Conservation (phyloP, 768 basidiomycete species). For the Strobilomyces dryophilus region DNA sequence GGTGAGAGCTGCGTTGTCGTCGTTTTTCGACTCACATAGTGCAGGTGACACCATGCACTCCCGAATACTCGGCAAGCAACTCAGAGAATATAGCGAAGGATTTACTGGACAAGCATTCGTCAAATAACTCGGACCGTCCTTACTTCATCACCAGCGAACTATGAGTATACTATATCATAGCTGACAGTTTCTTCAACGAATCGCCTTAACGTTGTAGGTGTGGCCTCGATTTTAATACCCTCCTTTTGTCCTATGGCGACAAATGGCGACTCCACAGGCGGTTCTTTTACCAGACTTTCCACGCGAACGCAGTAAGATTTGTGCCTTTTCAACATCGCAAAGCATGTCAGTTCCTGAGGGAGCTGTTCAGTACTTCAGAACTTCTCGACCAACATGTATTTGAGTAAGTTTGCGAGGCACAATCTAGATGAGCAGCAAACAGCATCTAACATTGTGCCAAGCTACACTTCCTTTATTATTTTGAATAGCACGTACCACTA, state of each 20-base stretch:
- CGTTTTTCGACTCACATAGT: slow-evolving; percentile 21
- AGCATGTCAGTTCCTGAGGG: slow-evolving; percentile 27
- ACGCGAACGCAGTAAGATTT: slow-evolving; percentile 18
- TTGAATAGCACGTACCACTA: slow-evolving; percentile 10
- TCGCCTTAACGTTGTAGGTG: slow-evolving; percentile 6
- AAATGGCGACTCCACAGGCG: slow-evolving; percentile 10
- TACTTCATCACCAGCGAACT: slow-evolving; percentile 12
- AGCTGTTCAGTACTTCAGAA: slow-evolving; percentile 29
- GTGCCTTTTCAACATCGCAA: slow-evolving; percentile 26
- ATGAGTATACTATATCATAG: neutral
- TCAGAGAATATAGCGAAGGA: slow-evolving; percentile 4
- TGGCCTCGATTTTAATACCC: slow-evolving; percentile 13
- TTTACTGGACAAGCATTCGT: slow-evolving; percentile 35
- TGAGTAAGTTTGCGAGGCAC: slow-evolving; percentile 27
- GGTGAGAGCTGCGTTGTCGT: slow-evolving; percentile 15
- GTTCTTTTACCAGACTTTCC: slow-evolving; percentile 22
- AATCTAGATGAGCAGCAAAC: neutral
- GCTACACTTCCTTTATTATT: slow-evolving; percentile 7
- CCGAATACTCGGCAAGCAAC: slow-evolving; percentile 38
- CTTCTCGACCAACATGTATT: slow-evolving; percentile 3
- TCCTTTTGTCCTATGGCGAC: neutral
- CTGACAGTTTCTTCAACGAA: neutral
- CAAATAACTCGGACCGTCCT: slow-evolving; percentile 48
- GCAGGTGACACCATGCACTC: slow-evolving; percentile 17
- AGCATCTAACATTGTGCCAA: neutral